These are phyloP conservation scores for Vinca minor DNA, from an alignment of 257 asterid genomes.

Conservation along the genomic window DNA sequence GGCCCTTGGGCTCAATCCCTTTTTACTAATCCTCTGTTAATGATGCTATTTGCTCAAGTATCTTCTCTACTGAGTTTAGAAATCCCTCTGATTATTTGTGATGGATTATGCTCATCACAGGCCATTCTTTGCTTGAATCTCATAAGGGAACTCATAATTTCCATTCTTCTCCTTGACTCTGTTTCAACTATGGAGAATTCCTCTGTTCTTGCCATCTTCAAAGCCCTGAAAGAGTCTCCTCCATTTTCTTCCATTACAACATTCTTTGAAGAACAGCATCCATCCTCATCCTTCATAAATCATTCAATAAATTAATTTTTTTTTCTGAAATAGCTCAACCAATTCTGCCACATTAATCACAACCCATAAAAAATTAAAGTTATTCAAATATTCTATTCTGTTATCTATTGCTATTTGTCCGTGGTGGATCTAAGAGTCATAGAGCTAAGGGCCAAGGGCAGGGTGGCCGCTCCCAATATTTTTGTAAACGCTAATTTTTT, in stretches of 20 bases:
- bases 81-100: constrained; percentile 11
- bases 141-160: not conserved
- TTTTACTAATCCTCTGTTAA: too few relatives aligned
- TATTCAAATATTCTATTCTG: too few relatives aligned
- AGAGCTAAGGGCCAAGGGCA: too few relatives aligned
- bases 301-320: too few relatives aligned
- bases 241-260: not conserved
- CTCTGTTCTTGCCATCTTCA: constrained; percentile 11
- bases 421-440: too few relatives aligned
- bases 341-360: not conserved
- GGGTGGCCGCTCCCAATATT: too few relatives aligned
- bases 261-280: constrained; percentile 14
- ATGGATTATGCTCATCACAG: constrained; percentile 1
- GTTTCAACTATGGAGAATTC: too few relatives aligned
- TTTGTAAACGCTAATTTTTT: too few relatives aligned
- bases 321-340: not conserved
- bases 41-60: too few relatives aligned
- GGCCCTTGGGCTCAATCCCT: too few relatives aligned
- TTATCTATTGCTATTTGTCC: too few relatives aligned
- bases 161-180: constrained; percentile 5
- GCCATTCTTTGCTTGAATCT: constrained; percentile 9
- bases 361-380: too few relatives aligned
- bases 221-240: not conserved
- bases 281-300: constrained; percentile 23
- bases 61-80: constrained; percentile 13